Evolutionary conservation across 2,329 filamentous ascomycete genomes (phyloP).

Genomic region (Xylariaceae sp.): DNA sequence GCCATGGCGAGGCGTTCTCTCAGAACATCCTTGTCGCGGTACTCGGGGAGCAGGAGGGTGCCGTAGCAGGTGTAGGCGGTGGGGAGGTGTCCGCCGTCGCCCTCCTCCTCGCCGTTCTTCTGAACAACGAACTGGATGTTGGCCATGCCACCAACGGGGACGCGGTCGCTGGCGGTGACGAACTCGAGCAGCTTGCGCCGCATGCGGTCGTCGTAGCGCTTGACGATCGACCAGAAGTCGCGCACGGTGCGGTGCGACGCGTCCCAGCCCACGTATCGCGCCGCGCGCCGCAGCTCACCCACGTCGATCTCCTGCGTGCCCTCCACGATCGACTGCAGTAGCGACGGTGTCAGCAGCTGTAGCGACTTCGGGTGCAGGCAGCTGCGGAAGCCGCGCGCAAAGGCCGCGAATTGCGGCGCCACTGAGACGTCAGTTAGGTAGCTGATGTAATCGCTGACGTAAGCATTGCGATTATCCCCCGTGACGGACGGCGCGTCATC

Average conservation of each 20-base stretch:
- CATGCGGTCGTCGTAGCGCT: conserved; percentile 66
- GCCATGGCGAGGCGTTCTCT: conserved; percentile 79
- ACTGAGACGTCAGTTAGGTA: conserved; percentile 83
- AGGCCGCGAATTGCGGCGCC: conserved; percentile 75
- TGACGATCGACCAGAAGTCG: conserved; percentile 85
- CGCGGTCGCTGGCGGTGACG: conserved; percentile 87
- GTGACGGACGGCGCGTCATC: conserved; percentile 75
- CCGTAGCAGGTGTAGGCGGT: conserved; percentile 95
- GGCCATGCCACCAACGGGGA: conserved; percentile 83
- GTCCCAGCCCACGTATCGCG: conserved; percentile 83
- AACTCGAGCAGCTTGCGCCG: conserved; percentile 84
- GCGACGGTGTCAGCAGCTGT: conserved; percentile 68
- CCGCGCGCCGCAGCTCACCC: conserved; percentile 67
- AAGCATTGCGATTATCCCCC: conserved; percentile 74
- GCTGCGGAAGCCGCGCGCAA: conserved; percentile 76
- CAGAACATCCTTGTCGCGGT: conserved; percentile 70
- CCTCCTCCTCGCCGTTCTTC: conserved; percentile 68
- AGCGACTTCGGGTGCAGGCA: conserved; percentile 74
- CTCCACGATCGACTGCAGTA: conserved; percentile 79
- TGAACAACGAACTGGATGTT: conserved; percentile 85
- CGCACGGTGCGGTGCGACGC: conserved; percentile 68
- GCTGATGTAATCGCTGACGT: conserved; percentile 80
- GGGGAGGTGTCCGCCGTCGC: conserved; percentile 64
- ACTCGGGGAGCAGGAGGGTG: conserved; percentile 82
- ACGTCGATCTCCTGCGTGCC: conserved; percentile 82